These are phyloP conservation scores for Entomortierella parvispora DNA, from an alignment of 192 early-diverging fungal genomes.

Conservation along the genomic window DNA sequence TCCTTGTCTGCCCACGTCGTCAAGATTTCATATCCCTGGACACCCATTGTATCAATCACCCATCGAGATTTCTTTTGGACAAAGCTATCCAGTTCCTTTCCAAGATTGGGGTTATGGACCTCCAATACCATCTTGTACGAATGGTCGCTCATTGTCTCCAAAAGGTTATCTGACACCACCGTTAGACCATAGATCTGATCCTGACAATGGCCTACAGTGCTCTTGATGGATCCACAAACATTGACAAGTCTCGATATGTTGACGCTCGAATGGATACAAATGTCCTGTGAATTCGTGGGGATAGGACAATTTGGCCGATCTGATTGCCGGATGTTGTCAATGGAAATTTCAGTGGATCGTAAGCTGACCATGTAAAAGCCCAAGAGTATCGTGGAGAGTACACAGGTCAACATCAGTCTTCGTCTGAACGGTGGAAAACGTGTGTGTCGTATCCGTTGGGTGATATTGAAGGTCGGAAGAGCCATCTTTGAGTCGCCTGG, in stretches of 20 bases:
- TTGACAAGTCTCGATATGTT: not conserved
- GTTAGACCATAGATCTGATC: constrained; percentile 12
- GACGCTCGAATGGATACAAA: not conserved
- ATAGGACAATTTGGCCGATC: too few species aligned
- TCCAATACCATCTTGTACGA: constrained; percentile 14
- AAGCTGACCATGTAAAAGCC: too few species aligned
- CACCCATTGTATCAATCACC: constrained; percentile 20
- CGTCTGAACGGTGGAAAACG: too few species aligned
- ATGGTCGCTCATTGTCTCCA: constrained; percentile 6
- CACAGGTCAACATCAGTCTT: too few species aligned
- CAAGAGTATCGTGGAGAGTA: too few species aligned
- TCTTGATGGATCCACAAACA: not conserved
- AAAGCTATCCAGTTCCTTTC: constrained; percentile 13
- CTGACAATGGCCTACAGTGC: constrained; percentile 3
- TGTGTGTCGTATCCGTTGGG: too few species aligned
- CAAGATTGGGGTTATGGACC: too few species aligned
- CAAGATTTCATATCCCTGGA: constrained; percentile 15
- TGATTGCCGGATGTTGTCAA: too few species aligned
- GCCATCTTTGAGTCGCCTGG: too few species aligned
- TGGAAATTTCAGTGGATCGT: too few species aligned
- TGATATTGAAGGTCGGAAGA: too few species aligned
- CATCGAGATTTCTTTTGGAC: constrained; percentile 39
- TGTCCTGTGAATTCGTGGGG: not conserved
- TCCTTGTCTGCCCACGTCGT: constrained; percentile 13
- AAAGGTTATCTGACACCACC: constrained; percentile 1